Evolutionary conservation across 495 filamentous ascomycete genomes (phyloP), one percentile per base, ranked within the genome.

Genomic region (Usnea hakonensis): DNA sequence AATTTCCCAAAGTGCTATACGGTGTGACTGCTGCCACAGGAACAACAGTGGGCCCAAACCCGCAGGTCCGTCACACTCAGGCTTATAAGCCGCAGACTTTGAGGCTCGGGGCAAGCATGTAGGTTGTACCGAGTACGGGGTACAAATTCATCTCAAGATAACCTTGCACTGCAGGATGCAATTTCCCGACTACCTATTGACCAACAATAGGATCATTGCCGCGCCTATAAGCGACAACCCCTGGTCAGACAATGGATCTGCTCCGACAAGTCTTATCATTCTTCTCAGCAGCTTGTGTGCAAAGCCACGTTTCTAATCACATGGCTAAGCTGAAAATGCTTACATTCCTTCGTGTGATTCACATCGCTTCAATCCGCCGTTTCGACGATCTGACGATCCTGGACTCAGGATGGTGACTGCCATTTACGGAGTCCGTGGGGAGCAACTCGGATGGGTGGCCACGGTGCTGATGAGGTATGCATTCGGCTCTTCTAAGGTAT

Each of bases 221-320:
- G 44, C 44, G 44, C 44, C 44, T 48, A 48, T 48, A 48, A 48
- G 44, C 44, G 44, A 48, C 44, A 48, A 28, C 23, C 19, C 44
- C 10, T 28, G 44, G 44, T 48, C 44, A 48, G 23, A 48, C 44
- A 48, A 28, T 23, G 23, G 44, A 3, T 48, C 23, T 48, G 44
- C 44, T 48, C 44, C 23, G 9, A 48, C 44, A 26, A 0, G 44
- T 48, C 21, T 48, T 26, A 48, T 48, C 44, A 48, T 26, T 23
- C 44, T 28, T 3, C 21, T 26, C 44, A 13, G 44, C 2, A 7
- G 16, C 11, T 48, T 16, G 28, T 48, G 44, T 26, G 23, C n/a
- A 23, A 21, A 3, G 8, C 41, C 19, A 13, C 13, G 19, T 13
- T 3, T 46, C 43, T 46, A 1, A 23, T 46, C n/a, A 23, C 5